Evolutionary conservation across 2,329 filamentous ascomycete genomes (phyloP), one percentile per base, ranked within the genome.

Genomic region (Xylariaceae sp.): DNA sequence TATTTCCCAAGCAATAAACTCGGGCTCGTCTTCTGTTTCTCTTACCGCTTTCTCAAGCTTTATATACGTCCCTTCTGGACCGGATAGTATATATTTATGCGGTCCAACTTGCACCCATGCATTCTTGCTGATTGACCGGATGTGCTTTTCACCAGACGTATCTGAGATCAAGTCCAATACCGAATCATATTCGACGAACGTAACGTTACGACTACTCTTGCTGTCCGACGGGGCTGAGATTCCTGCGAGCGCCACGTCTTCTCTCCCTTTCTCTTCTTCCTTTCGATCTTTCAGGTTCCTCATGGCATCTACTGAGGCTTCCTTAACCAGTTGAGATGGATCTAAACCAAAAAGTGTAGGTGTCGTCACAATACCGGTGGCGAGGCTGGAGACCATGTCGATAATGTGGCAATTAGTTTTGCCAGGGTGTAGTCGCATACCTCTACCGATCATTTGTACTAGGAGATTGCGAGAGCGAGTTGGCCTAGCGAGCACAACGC

Each of bases 361-460:
- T 0, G 91, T 92, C 0, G 92, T 95, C 2, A 96, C 83, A 45
- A 99, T 89, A 4, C 94, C 94, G 0, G 86, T 89, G 45, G 86
- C 85, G 18, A 97, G 76, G 30, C 86, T 91, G 0, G 92, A 88
- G 0, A 97, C 94, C 85, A 99, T 92, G 71, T 99, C 94, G 65
- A 99, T 95, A 55, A 99, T 80, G 70, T 97, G 94, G 63, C 94
- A 99, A 67, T 97, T 84, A 32, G 86, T 76, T 72, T 99, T 99
- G 10, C 83, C 88, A 1, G 86, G 78, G 68, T 91, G 82, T 32
- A 97, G 75, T 35, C 94, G 85, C 84, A 99, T 89, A 4, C 94
- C 94, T 64, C 94, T 83, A 0, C 94, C 94, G 57, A 99, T 96
- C 94, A 99, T 99, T 72, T 99, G 94, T 1, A 97, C 85, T 1